Conservation (phyloP, 495 filamentous ascomycete species). For the Talaromyces stipitatus region DNA sequence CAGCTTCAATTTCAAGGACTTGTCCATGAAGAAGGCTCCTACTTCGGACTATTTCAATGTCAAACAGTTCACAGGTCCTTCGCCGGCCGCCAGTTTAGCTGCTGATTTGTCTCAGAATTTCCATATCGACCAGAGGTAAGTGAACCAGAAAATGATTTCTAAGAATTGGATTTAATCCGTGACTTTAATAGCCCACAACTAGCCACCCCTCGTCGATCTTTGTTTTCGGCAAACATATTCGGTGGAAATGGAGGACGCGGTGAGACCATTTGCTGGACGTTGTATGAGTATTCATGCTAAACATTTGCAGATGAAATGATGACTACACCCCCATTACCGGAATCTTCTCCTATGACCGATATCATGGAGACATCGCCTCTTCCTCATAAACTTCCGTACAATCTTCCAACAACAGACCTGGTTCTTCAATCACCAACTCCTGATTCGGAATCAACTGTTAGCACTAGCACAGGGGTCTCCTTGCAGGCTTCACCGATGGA, state of each 20-base stretch:
- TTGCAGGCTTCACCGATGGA: slow-evolving; percentile 48
- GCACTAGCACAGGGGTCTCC: slow-evolving; percentile 20
- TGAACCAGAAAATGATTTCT: background rate
- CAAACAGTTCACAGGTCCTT: slow-evolving; percentile 72
- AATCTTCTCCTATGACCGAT: slow-evolving; percentile 77
- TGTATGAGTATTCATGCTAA: background rate
- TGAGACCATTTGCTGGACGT: slow-evolving; percentile 35
- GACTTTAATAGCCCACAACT: slow-evolving; percentile 64
- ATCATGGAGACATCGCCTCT: slow-evolving; percentile 92
- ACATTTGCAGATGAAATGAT: slow-evolving; percentile 47
- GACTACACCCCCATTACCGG: slow-evolving; percentile 76
- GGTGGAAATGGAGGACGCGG: slow-evolving; percentile 59
- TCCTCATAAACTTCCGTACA: slow-evolving; percentile 76
- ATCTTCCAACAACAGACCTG: slow-evolving; percentile 40
- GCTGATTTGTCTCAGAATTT: slow-evolving; percentile 96
- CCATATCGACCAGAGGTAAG: slow-evolving; percentile 80
- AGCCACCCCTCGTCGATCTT: slow-evolving; percentile 82
- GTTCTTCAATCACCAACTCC: slow-evolving; percentile 63
- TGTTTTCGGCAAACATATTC: slow-evolving; percentile 79
- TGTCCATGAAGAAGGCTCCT: slow-evolving; percentile 58
- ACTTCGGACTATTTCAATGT: slow-evolving; percentile 69
- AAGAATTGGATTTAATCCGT: background rate
- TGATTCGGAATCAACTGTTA: slow-evolving; percentile 32
- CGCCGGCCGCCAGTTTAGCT: slow-evolving; percentile 80
- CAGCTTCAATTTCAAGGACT: slow-evolving; percentile 65